Evolutionary conservation across 495 filamentous ascomycete species (phyloP).

Genomic region (Penicillium paxilli): DNA sequence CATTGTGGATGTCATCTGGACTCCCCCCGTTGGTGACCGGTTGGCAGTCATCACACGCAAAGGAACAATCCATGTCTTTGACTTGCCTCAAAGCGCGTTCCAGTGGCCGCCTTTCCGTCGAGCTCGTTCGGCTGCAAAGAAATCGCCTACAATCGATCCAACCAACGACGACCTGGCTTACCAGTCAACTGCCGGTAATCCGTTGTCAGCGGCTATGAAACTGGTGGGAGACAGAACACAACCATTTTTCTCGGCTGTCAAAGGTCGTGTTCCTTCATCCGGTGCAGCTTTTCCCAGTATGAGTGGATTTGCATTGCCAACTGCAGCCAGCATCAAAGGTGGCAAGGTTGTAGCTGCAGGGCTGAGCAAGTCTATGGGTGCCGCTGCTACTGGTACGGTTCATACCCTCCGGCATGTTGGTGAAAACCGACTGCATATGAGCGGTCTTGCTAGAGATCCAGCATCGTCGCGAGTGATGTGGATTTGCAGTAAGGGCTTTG

Average conservation of each 20-base stretch:
- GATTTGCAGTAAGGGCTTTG: slow-evolving; percentile 35
- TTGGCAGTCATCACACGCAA: slow-evolving; percentile 85
- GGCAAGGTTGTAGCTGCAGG: slow-evolving; percentile 80
- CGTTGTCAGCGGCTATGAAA: slow-evolving; percentile 65
- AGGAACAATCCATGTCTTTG: slow-evolving; percentile 90
- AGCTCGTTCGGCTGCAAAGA: slow-evolving; percentile 43
- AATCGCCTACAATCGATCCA: slow-evolving; percentile 29
- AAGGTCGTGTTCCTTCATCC: slow-evolving; percentile 50
- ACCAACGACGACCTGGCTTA: slow-evolving; percentile 43
- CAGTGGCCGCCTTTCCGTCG: slow-evolving; percentile 87
- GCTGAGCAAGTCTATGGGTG: slow-evolving; percentile 80
- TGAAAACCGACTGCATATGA: slow-evolving; percentile 79
- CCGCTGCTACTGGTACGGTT: slow-evolving; percentile 74
- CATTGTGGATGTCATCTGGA: slow-evolving; percentile 89
- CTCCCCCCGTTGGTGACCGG: slow-evolving; percentile 73
- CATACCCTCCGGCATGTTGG: slow-evolving; percentile 78
- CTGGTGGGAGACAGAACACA: slow-evolving; percentile 57
- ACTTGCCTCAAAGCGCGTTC: slow-evolving; percentile 78
- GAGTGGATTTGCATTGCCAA: slow-evolving; percentile 52
- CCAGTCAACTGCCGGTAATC: slow-evolving; percentile 55
- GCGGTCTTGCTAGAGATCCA: slow-evolving; percentile 50
- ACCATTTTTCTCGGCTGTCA: slow-evolving; percentile 57
- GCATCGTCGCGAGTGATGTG: slow-evolving; percentile 42
- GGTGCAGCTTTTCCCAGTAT: slow-evolving; percentile 47
- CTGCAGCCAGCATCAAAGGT: slow-evolving; percentile 68